These are phyloP conservation scores for Hymenoscyphus repandus DNA, from an alignment of 2,329 filamentous ascomycete species.

Conservation along the genomic window DNA sequence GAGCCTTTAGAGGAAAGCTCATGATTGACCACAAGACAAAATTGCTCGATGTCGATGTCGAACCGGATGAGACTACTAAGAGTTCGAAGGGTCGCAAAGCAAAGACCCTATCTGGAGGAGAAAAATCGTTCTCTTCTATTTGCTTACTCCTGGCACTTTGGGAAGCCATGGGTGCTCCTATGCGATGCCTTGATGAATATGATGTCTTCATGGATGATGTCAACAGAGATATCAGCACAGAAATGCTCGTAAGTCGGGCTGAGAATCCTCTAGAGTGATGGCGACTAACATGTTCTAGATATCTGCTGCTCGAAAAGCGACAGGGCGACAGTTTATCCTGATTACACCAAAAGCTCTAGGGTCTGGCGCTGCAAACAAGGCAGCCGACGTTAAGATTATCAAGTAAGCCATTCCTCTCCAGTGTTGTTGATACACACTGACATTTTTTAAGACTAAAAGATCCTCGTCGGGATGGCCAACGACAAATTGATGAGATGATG, in stretches of 20 bases:
- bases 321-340: constrained; percentile 91
- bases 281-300: constrained; percentile 49
- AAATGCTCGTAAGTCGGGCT: constrained; percentile 69
- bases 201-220: constrained; percentile 99
- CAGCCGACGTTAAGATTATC: constrained; percentile 73
- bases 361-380: constrained; percentile 50
- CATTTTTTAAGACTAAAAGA: constrained; percentile 45
- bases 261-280: constrained; percentile 6
- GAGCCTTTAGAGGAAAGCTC: constrained; percentile 80
- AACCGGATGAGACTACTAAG: constrained; percentile 64
- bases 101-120: constrained; percentile 89
- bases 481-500: constrained; percentile 25
- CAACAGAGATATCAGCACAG: constrained; percentile 87
- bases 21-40: constrained; percentile 71
- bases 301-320: constrained; percentile 73
- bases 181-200: constrained; percentile 94
- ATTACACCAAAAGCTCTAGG: constrained; percentile 87
- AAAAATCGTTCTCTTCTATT: constrained; percentile 97
- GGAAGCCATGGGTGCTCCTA: constrained; percentile 96
- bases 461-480: constrained; percentile 47
- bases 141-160: constrained; percentile 89
- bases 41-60: constrained; percentile 71
- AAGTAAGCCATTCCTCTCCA: constrained; percentile 42
- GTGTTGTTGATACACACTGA: constrained; percentile 1
- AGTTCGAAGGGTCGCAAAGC: constrained; percentile 71